Conservation (phyloP, 805 yeast species). For the Yarrowia hollandica region DNA sequence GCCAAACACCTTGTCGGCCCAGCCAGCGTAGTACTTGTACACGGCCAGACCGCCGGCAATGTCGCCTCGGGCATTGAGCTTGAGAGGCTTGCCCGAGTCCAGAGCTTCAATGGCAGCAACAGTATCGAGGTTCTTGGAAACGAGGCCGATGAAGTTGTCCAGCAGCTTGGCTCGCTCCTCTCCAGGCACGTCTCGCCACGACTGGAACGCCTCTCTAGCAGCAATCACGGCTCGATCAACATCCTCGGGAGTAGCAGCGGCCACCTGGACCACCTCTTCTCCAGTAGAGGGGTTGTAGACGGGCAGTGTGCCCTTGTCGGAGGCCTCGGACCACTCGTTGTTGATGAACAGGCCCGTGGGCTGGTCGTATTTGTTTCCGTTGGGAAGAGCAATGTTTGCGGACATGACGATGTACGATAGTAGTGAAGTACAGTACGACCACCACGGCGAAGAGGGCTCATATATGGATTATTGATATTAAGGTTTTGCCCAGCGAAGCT, state of each 20-base stretch:
- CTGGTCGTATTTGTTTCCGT: constrained; percentile 65
- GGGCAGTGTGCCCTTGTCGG: constrained; percentile 49
- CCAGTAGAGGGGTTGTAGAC: constrained; percentile 48
- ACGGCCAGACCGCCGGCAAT: constrained; percentile 57
- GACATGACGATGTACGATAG: constrained; percentile 40
- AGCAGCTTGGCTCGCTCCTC: constrained; percentile 62
- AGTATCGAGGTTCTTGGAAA: constrained; percentile 70
- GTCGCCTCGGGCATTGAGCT: constrained; percentile 47
- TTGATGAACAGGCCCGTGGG: constrained; percentile 90
- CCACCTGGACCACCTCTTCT: constrained; percentile 62
- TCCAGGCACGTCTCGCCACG: constrained; percentile 74
- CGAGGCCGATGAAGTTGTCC: constrained; percentile 70
- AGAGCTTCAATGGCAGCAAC: constrained; percentile 82
- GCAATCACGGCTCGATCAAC: constrained; percentile 80
- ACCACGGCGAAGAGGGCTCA: too few relatives aligned
- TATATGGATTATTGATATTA: too few relatives aligned
- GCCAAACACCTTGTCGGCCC: constrained; percentile 72
- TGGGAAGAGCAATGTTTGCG: constrained; percentile 57
- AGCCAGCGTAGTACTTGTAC: constrained; percentile 69
- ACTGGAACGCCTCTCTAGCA: constrained; percentile 72
- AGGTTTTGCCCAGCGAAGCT: too few relatives aligned
- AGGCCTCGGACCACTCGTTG: constrained; percentile 68
- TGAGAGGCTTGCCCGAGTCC: constrained; percentile 83
- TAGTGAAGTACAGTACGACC: too few relatives aligned
- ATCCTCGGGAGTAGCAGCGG: constrained; percentile 74